Base-by-base conservation (phyloP, 2,329 filamentous ascomycete genomes). In the Cryphonectria japonica region DNA sequence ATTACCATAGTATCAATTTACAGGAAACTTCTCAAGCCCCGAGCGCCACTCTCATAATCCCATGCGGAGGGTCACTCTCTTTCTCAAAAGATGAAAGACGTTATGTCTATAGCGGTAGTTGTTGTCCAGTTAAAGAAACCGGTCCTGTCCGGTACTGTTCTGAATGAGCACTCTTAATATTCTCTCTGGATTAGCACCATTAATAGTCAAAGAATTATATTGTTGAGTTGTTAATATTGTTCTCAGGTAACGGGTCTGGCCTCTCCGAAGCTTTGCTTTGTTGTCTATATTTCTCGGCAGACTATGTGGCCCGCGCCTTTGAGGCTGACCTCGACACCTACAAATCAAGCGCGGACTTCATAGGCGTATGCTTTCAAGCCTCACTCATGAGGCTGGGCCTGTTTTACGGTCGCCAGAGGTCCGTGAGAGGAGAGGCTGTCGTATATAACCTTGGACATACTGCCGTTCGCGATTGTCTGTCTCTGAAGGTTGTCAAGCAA, bases 241-340 rank as follows among this genome's bases (percentile, higher is more conserved):
- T 61, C 59, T 60, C 57, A 11, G 29, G 29, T 34, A 5, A 9
- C 13, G 11, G 29, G 32, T 5, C 29, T 37, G 32, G 57, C 32
- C 19, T 16, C 29, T 37, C 19, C 59, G 7, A 13, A 22, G 14
- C 34, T 39, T 32, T 61, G 16, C 16, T 61, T 61, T 37, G 26
- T 59, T 16, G 19, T 61, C 22, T n/a, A 60, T 60, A 34, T 14
- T 26, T 22, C 6, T 61, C 32, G 59, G 59, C 14, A 34, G 59
- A 34, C 8, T 14, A 61, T 37, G 22, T 61, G 34, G 59, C 16
- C 59, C 59, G 59, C 59, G 32, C 32, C 59, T 61, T 61, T 61
- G 59, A 11, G 19, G 59, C 59, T 39, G 16, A 16, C 13, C 26
- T 16, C 13, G 54, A 32, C 54, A 39, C 19, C 16, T 34, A 39